Conservation (phyloP, 345 rosid species). For the Atalantia buxifolia region DNA sequence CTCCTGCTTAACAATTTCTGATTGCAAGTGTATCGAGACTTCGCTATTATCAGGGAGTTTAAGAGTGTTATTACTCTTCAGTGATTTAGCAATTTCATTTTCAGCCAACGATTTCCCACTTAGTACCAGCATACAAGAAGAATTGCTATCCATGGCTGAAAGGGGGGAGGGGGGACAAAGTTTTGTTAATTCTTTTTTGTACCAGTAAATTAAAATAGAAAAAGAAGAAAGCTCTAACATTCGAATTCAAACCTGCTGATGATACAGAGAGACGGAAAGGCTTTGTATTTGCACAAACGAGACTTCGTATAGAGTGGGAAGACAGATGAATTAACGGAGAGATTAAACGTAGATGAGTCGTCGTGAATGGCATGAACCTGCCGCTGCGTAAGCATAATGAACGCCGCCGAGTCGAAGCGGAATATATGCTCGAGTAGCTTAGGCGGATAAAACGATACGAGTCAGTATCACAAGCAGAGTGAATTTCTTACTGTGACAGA, state of each 20-base stretch:
- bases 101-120: slow-evolving; percentile 64
- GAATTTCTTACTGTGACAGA: neutral
- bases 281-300: neutral
- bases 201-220: slow-evolving; percentile 6
- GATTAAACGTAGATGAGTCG: slow-evolving; percentile 14
- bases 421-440: neutral
- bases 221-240: neutral
- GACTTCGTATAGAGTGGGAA: slow-evolving; percentile 7
- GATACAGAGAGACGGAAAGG: slow-evolving; percentile 4
- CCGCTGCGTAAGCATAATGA: neutral
- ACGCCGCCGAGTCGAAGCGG: neutral
- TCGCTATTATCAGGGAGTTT: slow-evolving; percentile 44
- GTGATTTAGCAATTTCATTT: slow-evolving; percentile 40
- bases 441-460: neutral
- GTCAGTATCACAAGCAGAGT: neutral
- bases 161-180: neutral
- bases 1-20: slow-evolving; percentile 41
- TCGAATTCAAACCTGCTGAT: slow-evolving; percentile 3
- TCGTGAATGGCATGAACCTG: slow-evolving; percentile 3
- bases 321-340: neutral
- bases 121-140: slow-evolving; percentile 46
- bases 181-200: neutral
- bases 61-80: slow-evolving; percentile 42
- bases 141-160: slow-evolving; percentile 53
- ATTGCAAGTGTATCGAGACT: slow-evolving; percentile 37